Conservation (phyloP, 2,329 filamentous ascomycete genomes). For the Fusarium foetens region DNA sequence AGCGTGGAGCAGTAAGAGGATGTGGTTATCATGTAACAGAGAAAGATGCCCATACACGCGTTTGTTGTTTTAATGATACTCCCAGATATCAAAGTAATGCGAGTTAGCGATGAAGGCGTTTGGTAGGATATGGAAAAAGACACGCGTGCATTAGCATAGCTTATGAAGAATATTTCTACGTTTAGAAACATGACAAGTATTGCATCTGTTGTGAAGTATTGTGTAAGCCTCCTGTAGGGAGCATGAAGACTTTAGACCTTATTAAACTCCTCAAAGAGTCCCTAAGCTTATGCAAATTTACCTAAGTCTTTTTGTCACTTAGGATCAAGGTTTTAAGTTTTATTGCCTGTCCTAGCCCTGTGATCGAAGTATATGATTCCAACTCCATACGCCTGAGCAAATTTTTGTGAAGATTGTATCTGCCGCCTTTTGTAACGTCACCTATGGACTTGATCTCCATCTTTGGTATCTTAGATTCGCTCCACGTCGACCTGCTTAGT, state of each 20-base stretch:
- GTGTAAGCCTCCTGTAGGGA: accelerated
- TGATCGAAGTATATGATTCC: neutral
- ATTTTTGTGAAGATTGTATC: neutral
- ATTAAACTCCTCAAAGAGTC: too few relatives aligned
- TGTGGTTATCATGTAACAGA: conserved; percentile 12
- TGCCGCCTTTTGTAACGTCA: neutral
- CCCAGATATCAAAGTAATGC: conserved; percentile 16
- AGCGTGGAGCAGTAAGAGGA: conserved; percentile 23
- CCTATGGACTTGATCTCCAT: neutral
- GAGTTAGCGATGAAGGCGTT: conserved; percentile 38
- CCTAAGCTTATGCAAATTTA: neutral
- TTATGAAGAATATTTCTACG: conserved; percentile 23
- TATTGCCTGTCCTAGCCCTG: neutral
- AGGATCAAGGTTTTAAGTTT: neutral
- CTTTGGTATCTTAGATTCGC: conserved; percentile 5
- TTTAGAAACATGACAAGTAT: neutral
- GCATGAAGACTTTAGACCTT: too few relatives aligned
- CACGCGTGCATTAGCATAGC: conserved; percentile 10
- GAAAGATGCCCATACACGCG: conserved; percentile 2
- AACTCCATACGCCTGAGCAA: conserved; percentile 37
- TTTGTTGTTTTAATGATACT: conserved; percentile 12
- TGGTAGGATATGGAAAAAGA: conserved; percentile 30
- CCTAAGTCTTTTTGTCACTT: neutral
- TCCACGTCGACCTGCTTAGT: conserved; percentile 6
- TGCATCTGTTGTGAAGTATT: neutral